Evolutionary conservation across 2,329 filamentous ascomycete genomes (phyloP).

Genomic region (Chaetomium strumarium): DNA sequence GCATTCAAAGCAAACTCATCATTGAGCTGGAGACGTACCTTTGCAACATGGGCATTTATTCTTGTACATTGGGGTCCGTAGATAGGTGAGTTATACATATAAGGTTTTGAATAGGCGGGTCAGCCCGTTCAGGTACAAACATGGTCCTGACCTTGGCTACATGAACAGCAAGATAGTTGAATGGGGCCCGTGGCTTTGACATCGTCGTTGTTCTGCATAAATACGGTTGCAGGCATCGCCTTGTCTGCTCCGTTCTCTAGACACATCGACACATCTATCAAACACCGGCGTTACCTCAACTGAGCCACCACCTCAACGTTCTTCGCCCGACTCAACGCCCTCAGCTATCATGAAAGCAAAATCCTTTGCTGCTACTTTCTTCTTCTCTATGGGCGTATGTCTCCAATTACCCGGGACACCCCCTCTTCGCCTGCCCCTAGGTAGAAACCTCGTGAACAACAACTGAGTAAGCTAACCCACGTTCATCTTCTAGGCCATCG

Average conservation of each 20-base stretch:
- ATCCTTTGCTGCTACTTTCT: not conserved
- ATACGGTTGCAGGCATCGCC: not conserved
- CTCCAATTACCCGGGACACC: not conserved
- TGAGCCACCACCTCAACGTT: not conserved
- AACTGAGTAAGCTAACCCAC: not conserved
- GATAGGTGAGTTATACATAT: not conserved
- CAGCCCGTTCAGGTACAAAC: not conserved
- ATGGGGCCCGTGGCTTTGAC: not conserved
- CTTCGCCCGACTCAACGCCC: not conserved
- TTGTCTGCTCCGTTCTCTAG: not conserved
- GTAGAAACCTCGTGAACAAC: not conserved
- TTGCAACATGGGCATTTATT: not conserved
- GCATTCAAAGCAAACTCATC: not conserved
- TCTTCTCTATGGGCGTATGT: conserved; percentile 1
- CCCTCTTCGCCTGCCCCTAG: not conserved
- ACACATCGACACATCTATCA: not conserved
- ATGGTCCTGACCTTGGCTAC: not conserved
- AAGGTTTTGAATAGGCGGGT: not conserved
- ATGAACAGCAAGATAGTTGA: not conserved
- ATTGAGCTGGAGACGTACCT: not conserved
- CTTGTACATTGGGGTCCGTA: not conserved
- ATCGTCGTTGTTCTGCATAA: not conserved
- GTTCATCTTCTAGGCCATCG: not conserved
- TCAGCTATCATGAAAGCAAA: not conserved
- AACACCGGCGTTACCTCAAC: not conserved